phyloP scores from a whole-genome alignment of 164 flowering plant genomes.

The Aristolochia contorta region DNA sequence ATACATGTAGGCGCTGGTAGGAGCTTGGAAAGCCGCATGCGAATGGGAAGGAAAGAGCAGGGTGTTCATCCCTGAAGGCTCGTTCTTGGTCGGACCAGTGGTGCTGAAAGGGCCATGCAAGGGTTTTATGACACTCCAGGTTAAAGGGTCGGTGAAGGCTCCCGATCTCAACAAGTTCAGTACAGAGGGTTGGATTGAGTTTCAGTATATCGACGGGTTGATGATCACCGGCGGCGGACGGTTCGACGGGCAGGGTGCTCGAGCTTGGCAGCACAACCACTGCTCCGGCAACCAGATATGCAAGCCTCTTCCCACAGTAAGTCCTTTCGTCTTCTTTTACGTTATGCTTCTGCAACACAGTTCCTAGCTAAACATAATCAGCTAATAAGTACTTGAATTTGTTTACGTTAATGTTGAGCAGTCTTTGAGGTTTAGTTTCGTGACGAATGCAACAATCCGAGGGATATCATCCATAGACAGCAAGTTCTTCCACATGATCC shows the following conservation, averaged over 20 bases:
- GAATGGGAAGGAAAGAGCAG: slow-evolving; percentile 5
- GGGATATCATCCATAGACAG: neutral
- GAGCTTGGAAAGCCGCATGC: slow-evolving; percentile 45
- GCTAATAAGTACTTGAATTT: neutral
- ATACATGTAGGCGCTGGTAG: slow-evolving; percentile 22
- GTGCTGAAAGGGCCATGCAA: slow-evolving; percentile 30
- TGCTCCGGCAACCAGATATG: neutral
- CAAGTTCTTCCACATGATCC: neutral
- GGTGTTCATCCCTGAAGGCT: slow-evolving; percentile 28
- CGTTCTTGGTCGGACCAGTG: slow-evolving; percentile 14
- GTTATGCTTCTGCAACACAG: neutral
- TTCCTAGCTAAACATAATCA: neutral
- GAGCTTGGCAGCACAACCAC: slow-evolving; percentile 1
- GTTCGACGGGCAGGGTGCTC: neutral
- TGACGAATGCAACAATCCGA: neutral
- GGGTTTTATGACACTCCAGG: slow-evolving; percentile 5
- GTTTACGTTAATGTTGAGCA: neutral
- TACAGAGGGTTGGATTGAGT: slow-evolving; percentile 22
- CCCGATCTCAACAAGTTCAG: slow-evolving; percentile 2
- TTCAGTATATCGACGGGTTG: slow-evolving; percentile 19
- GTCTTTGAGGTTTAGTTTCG: neutral
- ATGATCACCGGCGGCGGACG: slow-evolving; percentile 17
- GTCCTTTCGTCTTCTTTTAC: neutral
- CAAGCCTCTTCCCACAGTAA: neutral
- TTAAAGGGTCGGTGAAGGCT: slow-evolving; percentile 24